phyloP scores from a whole-genome alignment of 2,329 filamentous ascomycete genomes.

The Aspergillus vadensis region DNA sequence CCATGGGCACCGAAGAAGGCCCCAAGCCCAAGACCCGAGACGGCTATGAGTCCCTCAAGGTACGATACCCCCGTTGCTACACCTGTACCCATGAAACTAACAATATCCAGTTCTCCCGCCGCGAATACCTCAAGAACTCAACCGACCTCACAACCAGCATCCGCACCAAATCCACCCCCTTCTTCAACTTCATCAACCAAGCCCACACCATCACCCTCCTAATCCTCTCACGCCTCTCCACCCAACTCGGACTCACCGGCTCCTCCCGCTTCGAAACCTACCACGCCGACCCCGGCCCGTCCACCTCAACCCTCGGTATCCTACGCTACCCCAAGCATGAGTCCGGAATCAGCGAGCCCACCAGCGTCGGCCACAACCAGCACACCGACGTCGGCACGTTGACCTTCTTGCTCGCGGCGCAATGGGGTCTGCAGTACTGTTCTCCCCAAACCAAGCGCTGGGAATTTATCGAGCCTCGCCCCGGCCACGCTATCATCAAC shows the following conservation, averaged over 20 bases:
- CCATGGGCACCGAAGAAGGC: too few relatives aligned
- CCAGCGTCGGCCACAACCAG: neutral
- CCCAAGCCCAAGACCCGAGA: too few relatives aligned
- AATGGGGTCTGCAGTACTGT: constrained; percentile 61
- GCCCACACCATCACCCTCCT: too few relatives aligned
- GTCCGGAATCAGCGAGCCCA: neutral
- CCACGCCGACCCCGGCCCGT: neutral
- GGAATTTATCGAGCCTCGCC: constrained; percentile 56
- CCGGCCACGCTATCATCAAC: constrained; percentile 58
- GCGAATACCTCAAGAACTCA: too few relatives aligned
- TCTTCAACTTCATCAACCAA: too few relatives aligned
- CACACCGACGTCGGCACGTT: constrained; percentile 57
- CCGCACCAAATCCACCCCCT: too few relatives aligned
- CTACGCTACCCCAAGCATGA: neutral
- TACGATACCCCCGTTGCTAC: too few relatives aligned
- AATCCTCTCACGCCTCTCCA: neutral
- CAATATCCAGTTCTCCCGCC: too few relatives aligned
- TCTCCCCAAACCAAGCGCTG: constrained; percentile 54
- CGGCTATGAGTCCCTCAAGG: too few relatives aligned
- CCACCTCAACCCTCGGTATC: neutral
- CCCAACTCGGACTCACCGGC: neutral
- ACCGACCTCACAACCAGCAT: too few relatives aligned
- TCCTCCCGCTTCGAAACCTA: neutral
- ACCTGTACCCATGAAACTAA: too few relatives aligned
- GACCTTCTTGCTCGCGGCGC: constrained; percentile 58